Evolutionary conservation across 495 filamentous ascomycete species (phyloP).

Genomic region (Hypomontagnella submonticulosa): DNA sequence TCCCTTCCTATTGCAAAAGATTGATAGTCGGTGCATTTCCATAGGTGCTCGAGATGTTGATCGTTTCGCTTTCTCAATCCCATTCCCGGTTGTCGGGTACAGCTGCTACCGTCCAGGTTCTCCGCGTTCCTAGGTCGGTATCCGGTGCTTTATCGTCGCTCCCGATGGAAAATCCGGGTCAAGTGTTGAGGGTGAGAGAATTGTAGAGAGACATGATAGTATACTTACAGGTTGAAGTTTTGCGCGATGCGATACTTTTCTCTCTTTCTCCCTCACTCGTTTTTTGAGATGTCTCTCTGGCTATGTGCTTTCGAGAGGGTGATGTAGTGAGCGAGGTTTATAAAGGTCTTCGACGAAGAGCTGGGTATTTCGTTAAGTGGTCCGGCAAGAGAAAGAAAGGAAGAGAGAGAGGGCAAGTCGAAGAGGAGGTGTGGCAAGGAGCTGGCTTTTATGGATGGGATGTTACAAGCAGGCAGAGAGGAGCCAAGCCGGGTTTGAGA

Average conservation of each 20-base stretch:
- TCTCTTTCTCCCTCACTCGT: slow-evolving; percentile 4
- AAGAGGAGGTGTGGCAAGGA: slow-evolving; percentile 44
- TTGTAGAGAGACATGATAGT: slow-evolving; percentile 21
- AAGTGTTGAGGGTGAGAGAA: slow-evolving; percentile 13
- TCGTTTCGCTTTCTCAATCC: slow-evolving; percentile 23
- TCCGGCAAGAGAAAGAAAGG: slow-evolving; percentile 48
- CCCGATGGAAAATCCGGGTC: slow-evolving; percentile 6
- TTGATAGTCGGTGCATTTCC: slow-evolving; percentile 18
- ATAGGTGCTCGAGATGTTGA: slow-evolving; percentile 22
- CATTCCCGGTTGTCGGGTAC: slow-evolving; percentile 31
- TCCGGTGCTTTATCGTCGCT: slow-evolving; percentile 19
- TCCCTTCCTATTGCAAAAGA: slow-evolving; percentile 17
- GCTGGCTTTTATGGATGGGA: slow-evolving; percentile 47
- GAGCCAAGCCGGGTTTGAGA: slow-evolving; percentile 41
- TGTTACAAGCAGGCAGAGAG: slow-evolving; percentile 25
- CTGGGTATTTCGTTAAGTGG: slow-evolving; percentile 45
- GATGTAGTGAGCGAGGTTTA: slow-evolving; percentile 18
- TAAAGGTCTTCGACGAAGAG: slow-evolving; percentile 37
- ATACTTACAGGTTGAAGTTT: slow-evolving; percentile 36
- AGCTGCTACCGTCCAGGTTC: slow-evolving; percentile 18
- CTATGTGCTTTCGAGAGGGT: slow-evolving; percentile 27
- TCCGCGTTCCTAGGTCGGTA: slow-evolving; percentile 28
- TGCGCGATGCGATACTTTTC: slow-evolving; percentile 7
- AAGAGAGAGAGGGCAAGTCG: slow-evolving; percentile 26
- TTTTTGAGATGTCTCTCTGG: slow-evolving; percentile 21